phyloP scores from a whole-genome alignment of 345 rosid species.

The Moricandia moricandioides region DNA sequence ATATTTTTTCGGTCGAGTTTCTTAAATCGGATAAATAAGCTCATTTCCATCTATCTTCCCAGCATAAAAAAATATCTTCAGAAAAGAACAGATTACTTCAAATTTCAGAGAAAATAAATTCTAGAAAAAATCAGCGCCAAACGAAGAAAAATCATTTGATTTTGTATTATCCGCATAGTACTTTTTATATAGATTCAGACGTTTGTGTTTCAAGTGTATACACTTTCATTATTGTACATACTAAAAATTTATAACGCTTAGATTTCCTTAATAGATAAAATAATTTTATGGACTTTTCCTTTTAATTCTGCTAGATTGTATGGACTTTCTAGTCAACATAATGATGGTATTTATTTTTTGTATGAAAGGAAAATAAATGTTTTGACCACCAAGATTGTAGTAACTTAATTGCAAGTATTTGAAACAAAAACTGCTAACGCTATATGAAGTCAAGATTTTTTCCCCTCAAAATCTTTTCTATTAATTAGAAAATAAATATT shows the following conservation, averaged over 20 bases:
- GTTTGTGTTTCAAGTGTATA: not conserved
- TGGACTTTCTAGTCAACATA: conserved; percentile 1
- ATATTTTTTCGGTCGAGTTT: not conserved
- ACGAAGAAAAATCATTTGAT: conserved; percentile 1
- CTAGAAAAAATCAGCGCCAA: conserved; percentile 9
- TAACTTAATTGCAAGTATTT: not conserved
- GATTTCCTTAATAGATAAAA: not conserved
- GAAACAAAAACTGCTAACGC: conserved; percentile 6
- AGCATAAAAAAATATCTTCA: not conserved
- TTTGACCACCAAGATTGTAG: not conserved
- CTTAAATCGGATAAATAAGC: not conserved
- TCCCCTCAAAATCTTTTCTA: not conserved
- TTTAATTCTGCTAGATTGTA: not conserved
- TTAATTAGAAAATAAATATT: not conserved
- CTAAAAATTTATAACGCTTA: not conserved
- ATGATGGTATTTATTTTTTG: not conserved
- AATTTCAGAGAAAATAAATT: not conserved
- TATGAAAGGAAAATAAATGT: not conserved
- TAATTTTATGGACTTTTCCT: not conserved
- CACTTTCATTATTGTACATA: not conserved
- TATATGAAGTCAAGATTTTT: conserved; percentile 28
- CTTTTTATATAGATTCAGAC: not conserved
- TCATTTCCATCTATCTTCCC: not conserved
- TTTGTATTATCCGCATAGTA: conserved; percentile 3
- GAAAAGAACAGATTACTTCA: not conserved